Percentiles rank a stretch among this genome's conserved stretches.
Conservation (phyloP, 2,329 filamentous ascomycete genomes). For the Colletotrichum agaves region DNA sequence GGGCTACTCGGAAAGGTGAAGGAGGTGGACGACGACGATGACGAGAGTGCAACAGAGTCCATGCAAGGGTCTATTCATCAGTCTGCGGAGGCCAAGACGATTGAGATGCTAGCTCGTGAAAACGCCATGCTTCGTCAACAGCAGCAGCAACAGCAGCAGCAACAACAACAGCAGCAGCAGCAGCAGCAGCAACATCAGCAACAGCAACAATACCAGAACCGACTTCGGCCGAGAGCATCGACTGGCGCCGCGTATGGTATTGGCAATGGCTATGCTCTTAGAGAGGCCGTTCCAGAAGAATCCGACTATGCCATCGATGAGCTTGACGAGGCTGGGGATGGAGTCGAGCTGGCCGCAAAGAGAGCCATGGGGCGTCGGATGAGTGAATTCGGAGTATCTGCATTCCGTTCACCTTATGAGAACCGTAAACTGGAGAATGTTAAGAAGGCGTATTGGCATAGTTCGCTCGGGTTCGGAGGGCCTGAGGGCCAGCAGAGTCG, state of each 20-base stretch:
- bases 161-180: conserved; percentile 54
- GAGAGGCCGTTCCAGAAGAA: conserved; percentile 70
- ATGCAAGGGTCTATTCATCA: conserved; percentile 65
- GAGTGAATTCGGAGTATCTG: conserved; percentile 64
- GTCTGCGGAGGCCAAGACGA: conserved; percentile 68
- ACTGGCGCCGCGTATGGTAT: conserved; percentile 64
- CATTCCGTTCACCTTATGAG: conserved; percentile 64
- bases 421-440: conserved; percentile 72
- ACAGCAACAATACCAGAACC: conserved; percentile 62
- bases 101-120: conserved; percentile 71
- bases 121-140: conserved; percentile 69
- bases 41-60: conserved; percentile 66
- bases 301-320: conserved; percentile 80
- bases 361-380: conserved; percentile 62
- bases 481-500: conserved; percentile 77
- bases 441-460: conserved; percentile 78
- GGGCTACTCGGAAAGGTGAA: conserved; percentile 74
- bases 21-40: conserved; percentile 76
- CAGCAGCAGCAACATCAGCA: conserved; percentile 52
- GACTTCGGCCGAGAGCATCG: conserved; percentile 67
- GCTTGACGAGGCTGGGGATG: conserved; percentile 70
- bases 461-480: conserved; percentile 72
- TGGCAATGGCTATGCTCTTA: conserved; percentile 68
- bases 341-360: conserved; percentile 57
- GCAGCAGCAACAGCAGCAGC: conserved; percentile 49